These are phyloP conservation scores for Aspergillus ostianus DNA, from an alignment of 495 filamentous ascomycete species.

Conservation along the genomic window DNA sequence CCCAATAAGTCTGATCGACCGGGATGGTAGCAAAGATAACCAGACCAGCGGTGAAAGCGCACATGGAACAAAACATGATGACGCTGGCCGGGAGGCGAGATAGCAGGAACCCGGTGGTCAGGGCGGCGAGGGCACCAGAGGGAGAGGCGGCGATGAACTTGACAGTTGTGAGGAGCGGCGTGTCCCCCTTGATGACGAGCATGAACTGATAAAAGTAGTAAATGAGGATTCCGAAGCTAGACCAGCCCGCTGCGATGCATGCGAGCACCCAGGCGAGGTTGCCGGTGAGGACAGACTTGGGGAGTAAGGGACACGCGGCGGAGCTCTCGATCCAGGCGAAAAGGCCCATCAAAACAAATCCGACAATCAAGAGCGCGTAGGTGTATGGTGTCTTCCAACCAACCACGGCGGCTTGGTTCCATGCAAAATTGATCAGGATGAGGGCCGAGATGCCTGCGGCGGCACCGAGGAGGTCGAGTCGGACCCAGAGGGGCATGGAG, in stretches of 20 bases:
- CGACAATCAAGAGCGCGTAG: conserved; percentile 56
- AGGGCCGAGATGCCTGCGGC: conserved; percentile 53
- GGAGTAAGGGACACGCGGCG: conserved; percentile 53
- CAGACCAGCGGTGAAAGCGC: conserved; percentile 44
- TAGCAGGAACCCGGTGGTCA: conserved; percentile 48
- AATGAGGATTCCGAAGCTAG: conserved; percentile 59
- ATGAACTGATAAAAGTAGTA: conserved; percentile 59
- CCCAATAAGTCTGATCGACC: conserved; percentile 58
- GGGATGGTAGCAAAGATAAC: conserved; percentile 47
- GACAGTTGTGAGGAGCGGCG: conserved; percentile 48
- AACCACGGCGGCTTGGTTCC: conserved; percentile 59
- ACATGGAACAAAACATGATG: conserved; percentile 51
- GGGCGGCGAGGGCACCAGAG: conserved; percentile 48
- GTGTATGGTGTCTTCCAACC: conserved; percentile 56
- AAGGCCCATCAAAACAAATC: conserved; percentile 44
- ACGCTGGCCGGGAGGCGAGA: conserved; percentile 37
- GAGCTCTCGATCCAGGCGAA: conserved; percentile 54
- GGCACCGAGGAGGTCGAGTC: conserved; percentile 51
- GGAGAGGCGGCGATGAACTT: conserved; percentile 43
- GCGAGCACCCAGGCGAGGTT: conserved; percentile 54
- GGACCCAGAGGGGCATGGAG: conserved; percentile 21
- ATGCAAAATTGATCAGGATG: conserved; percentile 57
- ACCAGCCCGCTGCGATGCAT: conserved; percentile 58
- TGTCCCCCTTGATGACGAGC: conserved; percentile 42
- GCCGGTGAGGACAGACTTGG: conserved; percentile 45